phyloP scores from a whole-genome alignment of 2,329 filamentous ascomycete species.

The Fusarium poae region DNA sequence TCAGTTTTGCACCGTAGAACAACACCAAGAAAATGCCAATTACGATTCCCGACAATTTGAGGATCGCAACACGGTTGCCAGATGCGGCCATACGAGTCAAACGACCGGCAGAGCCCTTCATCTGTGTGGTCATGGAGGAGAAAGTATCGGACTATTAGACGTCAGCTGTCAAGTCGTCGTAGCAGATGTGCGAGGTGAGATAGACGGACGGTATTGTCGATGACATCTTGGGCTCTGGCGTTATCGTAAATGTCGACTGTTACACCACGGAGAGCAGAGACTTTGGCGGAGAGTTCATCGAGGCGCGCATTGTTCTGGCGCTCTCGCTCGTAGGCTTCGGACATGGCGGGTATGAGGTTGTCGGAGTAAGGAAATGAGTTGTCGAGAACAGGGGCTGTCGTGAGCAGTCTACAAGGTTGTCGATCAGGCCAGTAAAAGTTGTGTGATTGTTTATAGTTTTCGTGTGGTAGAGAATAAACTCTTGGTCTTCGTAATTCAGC shows the following conservation, averaged over 20 bases:
- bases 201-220: conserved; percentile 82
- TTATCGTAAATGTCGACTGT: conserved; percentile 99
- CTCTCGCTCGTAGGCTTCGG: conserved; percentile 83
- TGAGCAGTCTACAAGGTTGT: neutral
- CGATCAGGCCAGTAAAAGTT: neutral
- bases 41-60: conserved; percentile 89
- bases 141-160: conserved; percentile 82
- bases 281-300: conserved; percentile 89
- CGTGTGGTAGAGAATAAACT: neutral
- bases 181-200: neutral
- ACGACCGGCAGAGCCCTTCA: conserved; percentile 86
- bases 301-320: conserved; percentile 96
- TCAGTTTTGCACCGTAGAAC: conserved; percentile 77
- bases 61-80: conserved; percentile 89
- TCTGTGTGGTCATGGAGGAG: conserved; percentile 82
- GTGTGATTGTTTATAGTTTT: conserved; percentile 7
- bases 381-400: conserved; percentile 19
- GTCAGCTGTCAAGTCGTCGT: conserved; percentile 20
- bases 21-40: conserved; percentile 78
- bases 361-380: neutral
- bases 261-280: conserved; percentile 90
- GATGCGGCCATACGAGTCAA: conserved; percentile 90
- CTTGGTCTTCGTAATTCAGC: neutral
- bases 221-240: conserved; percentile 86
- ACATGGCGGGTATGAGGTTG: conserved; percentile 64